These are phyloP conservation scores for Cornus kousa DNA, from an alignment of 148 eudicot genomes.

Conservation along the genomic window DNA sequence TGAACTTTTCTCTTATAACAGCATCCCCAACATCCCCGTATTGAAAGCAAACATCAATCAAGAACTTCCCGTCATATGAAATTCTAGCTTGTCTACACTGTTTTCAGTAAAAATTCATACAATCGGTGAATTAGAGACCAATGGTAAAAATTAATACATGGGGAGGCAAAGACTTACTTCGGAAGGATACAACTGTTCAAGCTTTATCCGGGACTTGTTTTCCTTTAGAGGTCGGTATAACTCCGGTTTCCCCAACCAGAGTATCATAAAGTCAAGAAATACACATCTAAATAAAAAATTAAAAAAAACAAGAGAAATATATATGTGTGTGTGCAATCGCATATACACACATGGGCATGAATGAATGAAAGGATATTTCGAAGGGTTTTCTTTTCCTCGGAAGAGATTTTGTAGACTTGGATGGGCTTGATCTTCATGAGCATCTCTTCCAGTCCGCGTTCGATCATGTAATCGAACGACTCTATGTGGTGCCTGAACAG, in stretches of 20 bases:
- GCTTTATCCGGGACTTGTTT: constrained; percentile 19
- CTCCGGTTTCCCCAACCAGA: constrained; percentile 51
- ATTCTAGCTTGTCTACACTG: constrained; percentile 96
- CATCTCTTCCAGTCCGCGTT: constrained; percentile 46
- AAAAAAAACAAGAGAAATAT: background rate
- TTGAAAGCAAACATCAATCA: constrained; percentile 57
- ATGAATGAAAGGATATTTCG: constrained; percentile 75
- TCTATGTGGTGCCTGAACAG: constrained; percentile 75
- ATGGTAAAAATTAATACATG: background rate
- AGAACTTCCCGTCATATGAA: constrained; percentile 57
- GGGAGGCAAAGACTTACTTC: constrained; percentile 41
- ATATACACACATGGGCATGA: no score
- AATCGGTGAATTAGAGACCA: background rate
- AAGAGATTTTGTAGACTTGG: constrained; percentile 40
- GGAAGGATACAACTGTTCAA: constrained; percentile 47
- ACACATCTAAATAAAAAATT: constrained; percentile 9
- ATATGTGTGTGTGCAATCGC: background rate
- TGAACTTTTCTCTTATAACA: constrained; percentile 41
- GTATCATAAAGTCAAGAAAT: constrained; percentile 66
- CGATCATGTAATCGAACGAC: constrained; percentile 64
- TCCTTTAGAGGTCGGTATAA: constrained; percentile 62
- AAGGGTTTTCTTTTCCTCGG: constrained; percentile 33
- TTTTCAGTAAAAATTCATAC: constrained; percentile 5
- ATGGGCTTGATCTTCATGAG: constrained; percentile 49
- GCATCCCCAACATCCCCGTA: constrained; percentile 38